A percentile compares a stretch with the other conserved stretches of the same genome.
Conservation (phyloP, 192 early-diverging fungal genomes). For the Allomyces macrogynus region DNA sequence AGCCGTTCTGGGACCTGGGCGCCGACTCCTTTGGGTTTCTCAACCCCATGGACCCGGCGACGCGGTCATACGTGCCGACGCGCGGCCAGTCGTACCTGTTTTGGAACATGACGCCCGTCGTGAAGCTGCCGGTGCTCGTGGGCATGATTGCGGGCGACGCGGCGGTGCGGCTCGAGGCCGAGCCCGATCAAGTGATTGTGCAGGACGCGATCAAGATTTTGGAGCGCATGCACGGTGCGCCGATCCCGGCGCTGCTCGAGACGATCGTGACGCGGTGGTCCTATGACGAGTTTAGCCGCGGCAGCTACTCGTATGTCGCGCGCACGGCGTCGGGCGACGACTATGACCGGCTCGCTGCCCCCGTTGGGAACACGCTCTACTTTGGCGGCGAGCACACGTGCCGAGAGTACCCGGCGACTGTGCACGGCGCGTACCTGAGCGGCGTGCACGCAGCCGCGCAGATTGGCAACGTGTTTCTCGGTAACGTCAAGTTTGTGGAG, state of each 20-base stretch:
- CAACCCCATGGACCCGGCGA: not conserved
- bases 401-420: not conserved
- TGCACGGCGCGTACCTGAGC: not conserved
- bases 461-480: not conserved
- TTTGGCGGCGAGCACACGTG: not conserved
- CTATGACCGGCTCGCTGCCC: not conserved
- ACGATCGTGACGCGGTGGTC: not conserved
- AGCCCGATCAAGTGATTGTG: not conserved
- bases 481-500: not conserved
- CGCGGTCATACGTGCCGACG: not conserved
- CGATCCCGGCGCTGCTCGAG: not conserved
- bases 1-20: not conserved
- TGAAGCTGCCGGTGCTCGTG: not conserved
- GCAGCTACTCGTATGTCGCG: not conserved
- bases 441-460: not conserved
- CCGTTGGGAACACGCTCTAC: not conserved
- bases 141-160: not conserved
- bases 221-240: not conserved
- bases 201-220: not conserved
- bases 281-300: not conserved
- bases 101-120: not conserved
- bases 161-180: not conserved
- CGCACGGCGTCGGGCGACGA: not conserved
- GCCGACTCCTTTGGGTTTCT: not conserved
- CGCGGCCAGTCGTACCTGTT: not conserved